Base-by-base conservation (phyloP, 2,329 filamentous ascomycete species). In the Neocatenulostroma microsporum region DNA sequence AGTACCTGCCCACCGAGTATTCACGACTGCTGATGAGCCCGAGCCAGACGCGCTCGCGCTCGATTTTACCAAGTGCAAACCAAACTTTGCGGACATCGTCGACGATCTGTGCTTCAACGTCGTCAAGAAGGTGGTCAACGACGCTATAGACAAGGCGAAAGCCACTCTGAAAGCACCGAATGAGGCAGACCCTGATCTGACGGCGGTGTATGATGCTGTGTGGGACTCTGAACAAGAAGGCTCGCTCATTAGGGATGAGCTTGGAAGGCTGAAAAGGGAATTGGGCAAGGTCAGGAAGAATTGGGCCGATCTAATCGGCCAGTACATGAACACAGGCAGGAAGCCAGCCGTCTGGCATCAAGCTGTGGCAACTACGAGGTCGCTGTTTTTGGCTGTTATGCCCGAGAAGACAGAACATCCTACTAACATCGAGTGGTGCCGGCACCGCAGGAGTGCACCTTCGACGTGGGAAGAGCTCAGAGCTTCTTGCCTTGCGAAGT, bases 91-190 rank as follows among this genome's bases (percentile, higher is more conserved):
- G 32, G 74, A 82, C 38, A 73, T 84, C 3, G 66, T 82, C 4
- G 81, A 86, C 50, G 66, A 69, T 24, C 61, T 85, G 1, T 48
- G 50, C 19, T 54, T 55, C 34, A 18, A 51, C 1, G 33, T 51
- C 3, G 37, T 60, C 5, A 34, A 46, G 9, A 54, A 54, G 2
- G 35, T 45, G 6, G 42, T 52, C 5, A 21, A 44, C 13, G 37
- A 43, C 4, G 40, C 47, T 4, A 34, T 50, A 3, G 12, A 40
- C 18, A 15, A 11, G 30, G 6, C 8, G 8, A 10, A 21, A 8
- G 30, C n/a, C n/a, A n/a, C n/a, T n/a, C n/a, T n/a, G n/a, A n/a
- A n/a, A n/a, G n/a, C n/a, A n/a, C n/a, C n/a, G n/a, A n/a, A n/a
- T n/a, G n/a, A n/a, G n/a, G n/a, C n/a, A n/a, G n/a, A 33, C 30